Conservation (phyloP, 208 protist genomes). For the Acanthamoeba lenticulata region DNA sequence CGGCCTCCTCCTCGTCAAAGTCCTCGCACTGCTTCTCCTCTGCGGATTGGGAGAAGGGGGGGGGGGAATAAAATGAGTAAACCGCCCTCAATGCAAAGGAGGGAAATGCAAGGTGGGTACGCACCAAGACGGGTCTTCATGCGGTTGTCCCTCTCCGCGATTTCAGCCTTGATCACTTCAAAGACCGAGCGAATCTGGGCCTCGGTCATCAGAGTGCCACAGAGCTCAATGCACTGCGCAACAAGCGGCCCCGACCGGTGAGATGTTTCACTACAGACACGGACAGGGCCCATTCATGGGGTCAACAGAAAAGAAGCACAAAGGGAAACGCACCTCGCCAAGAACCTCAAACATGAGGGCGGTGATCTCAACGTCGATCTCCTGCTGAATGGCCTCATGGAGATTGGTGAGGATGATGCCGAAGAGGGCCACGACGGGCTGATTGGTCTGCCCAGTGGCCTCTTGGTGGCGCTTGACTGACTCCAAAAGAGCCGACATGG, state of each 20-base stretch:
- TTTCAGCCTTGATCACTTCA: slow-evolving; percentile 35
- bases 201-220: slow-evolving; percentile 56
- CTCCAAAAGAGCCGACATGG: slow-evolving; percentile 58
- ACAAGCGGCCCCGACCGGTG: too few relatives aligned
- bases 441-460: background rate
- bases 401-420: slow-evolving; percentile 61
- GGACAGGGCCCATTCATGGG: background rate
- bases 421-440: slow-evolving; percentile 2
- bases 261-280: too few relatives aligned
- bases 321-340: background rate
- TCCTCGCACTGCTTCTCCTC: slow-evolving; percentile 70
- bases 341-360: slow-evolving; percentile 59
- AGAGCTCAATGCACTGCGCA: slow-evolving; percentile 17
- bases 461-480: slow-evolving; percentile 36
- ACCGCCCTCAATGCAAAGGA: too few relatives aligned
- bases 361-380: slow-evolving; percentile 73
- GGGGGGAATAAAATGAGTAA: too few relatives aligned
- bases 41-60: background rate
- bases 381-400: slow-evolving; percentile 69
- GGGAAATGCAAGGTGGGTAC: too few relatives aligned
- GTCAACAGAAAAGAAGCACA: background rate
- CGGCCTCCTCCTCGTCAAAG: slow-evolving; percentile 70
- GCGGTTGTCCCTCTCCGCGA: background rate
- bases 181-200: slow-evolving; percentile 9
- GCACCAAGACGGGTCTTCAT: slow-evolving; percentile 24